phyloP scores from a whole-genome alignment of 1,284 basidiomycete genomes.

The Polyporus tsugae region DNA sequence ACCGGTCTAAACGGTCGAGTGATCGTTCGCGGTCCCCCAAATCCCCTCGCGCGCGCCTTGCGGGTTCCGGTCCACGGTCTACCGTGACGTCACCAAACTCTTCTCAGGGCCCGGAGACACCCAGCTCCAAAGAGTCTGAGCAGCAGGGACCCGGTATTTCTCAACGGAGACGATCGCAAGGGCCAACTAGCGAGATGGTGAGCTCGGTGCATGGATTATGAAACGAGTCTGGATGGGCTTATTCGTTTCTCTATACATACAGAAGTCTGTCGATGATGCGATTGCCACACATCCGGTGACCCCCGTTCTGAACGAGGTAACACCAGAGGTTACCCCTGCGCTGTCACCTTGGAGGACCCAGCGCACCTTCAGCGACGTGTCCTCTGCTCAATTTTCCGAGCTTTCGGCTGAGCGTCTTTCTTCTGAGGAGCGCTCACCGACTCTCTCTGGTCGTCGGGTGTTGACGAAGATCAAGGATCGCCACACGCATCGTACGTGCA shows the following conservation, averaged over 20 bases:
- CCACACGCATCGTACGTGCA: constrained; percentile 20
- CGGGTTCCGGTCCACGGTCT: background rate
- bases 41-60: background rate
- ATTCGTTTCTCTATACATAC: background rate
- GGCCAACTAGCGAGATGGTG: background rate
- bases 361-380: constrained; percentile 15
- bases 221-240: background rate
- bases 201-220: background rate
- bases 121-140: background rate
- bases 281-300: background rate
- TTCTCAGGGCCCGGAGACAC: background rate
- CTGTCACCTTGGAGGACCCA: background rate
- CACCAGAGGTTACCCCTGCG: background rate
- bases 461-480: constrained; percentile 21
- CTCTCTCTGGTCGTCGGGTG: constrained; percentile 18
- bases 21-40: background rate
- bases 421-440: constrained; percentile 10
- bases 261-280: background rate
- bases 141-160: background rate
- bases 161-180: background rate
- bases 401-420: constrained; percentile 17
- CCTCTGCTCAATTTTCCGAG: constrained; percentile 13
- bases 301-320: background rate
- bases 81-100: background rate
- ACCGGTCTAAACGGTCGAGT: background rate